Evolutionary conservation across 2,329 filamentous ascomycete genomes (phyloP), one percentile per base, ranked within the genome.

Genomic region (Fusarium algeriense): DNA sequence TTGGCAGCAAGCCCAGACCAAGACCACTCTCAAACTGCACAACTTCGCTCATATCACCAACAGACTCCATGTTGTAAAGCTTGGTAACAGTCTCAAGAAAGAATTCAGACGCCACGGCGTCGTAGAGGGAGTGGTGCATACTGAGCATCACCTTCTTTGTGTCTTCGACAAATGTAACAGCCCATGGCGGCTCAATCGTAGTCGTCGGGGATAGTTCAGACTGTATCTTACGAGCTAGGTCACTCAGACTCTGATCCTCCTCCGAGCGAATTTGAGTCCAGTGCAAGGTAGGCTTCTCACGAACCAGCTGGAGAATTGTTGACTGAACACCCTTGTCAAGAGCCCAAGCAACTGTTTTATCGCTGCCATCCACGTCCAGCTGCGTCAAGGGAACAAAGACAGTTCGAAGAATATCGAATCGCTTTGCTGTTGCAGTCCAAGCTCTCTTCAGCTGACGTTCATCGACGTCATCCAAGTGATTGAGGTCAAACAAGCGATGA

Each of bases 41-140:
- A 13, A 20, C 23, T 3, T 10, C 5, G 1, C 23, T 14, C 1
- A 15, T 5, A 7, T 23, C 32, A 4, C 38, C 12, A 7, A 64
- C 3, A 8, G 60, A 19, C 6, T 64, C 49, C 62, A 64, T 64
- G 9, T 49, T 12, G n/a, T 70, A 70, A 15, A 70, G 7, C 14
- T 44, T 67, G 8, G 61, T 35, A 6, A 67, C 61, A 1, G 41
- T 45, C 3, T 70, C 50, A 1, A 70, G 56, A 17, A 64, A 57
- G 7, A 43, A 6, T 10, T 52, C 13, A 15, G 63, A 44, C 13
- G 49, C 20, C 12, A 63, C 45, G 1, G 44, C 61, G 2, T 70
- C 67, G 11, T 70, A 63, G 3, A 70, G 55, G 1, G 61, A 23
- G 7, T 70, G 67, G 11, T 70, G 67, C 55, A 70, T 70, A 6